These are phyloP conservation scores for Agaricus subrufescens DNA, from an alignment of 768 basidiomycete species.

Conservation along the genomic window DNA sequence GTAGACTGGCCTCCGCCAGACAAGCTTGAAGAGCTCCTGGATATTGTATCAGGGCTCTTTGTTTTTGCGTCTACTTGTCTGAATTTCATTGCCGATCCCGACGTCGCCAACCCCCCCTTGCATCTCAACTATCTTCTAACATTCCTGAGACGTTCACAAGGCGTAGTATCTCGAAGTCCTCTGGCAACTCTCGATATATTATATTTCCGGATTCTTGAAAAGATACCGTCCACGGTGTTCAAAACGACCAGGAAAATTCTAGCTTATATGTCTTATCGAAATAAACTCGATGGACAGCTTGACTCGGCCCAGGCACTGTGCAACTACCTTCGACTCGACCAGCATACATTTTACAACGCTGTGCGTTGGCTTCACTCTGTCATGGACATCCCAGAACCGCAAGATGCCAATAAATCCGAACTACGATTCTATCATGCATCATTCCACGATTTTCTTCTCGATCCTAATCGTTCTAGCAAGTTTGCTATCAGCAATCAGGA, in stretches of 20 bases:
- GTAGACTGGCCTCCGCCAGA: too few species aligned
- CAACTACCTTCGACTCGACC: not conserved
- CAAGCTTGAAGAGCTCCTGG: too few species aligned
- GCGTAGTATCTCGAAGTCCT: too few species aligned
- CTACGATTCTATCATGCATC: not conserved
- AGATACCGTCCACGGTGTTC: too few species aligned
- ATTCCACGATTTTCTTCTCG: constrained; percentile 1
- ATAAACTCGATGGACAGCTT: not conserved
- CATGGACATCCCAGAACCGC: not conserved
- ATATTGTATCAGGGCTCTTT: too few species aligned
- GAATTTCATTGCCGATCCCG: too few species aligned
- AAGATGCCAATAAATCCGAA: not conserved
- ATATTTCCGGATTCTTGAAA: too few species aligned
- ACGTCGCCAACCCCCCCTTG: too few species aligned
- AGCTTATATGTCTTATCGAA: not conserved
- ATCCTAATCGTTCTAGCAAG: not conserved
- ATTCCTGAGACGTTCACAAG: too few species aligned
- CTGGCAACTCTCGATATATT: too few species aligned
- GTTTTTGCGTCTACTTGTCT: too few species aligned
- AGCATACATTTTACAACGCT: not conserved
- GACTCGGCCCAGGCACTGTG: not conserved
- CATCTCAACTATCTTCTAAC: too few species aligned
- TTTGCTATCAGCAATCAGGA: not conserved
- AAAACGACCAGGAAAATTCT: not conserved
- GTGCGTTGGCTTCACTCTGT: not conserved